Base-by-base conservation (phyloP, 202 grass and related monocot genomes). In the Bolboschoenoplectus hybrid region DNA sequence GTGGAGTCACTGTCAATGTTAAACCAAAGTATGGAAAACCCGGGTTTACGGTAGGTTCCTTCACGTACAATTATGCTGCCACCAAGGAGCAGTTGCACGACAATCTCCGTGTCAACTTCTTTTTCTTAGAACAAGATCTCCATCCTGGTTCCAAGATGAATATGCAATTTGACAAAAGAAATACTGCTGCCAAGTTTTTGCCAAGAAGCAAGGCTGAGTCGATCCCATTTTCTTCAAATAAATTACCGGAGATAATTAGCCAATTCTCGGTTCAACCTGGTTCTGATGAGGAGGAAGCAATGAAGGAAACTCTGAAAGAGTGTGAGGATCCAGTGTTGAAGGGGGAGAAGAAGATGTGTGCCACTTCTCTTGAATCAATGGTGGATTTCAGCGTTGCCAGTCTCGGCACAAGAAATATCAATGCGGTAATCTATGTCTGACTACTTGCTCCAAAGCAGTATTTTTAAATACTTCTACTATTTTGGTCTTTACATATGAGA, bases 281-380 rank as follows among this genome's bases (percentile, higher is more conserved):
- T 70, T 96, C 97, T 69, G 67, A 20, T 2, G 89, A 92, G 73
- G 93, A 92, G 19, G 85, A 85, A 81, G 83, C 79, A 62, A 91
- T 94, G 86, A 58, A 47, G 88, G 88, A 84, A 58, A 99, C 93
- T 70, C 85, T 96, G 67, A 76, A 6, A 6, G 88, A 96, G 34
- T 99, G 93, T 86, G 93, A 99, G 92, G 58, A 38, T 58, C 72
- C 90, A 3, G 82, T 82, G 47, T 63, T 38, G 0, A 46, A 63
- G 1, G 97, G 93, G 4, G 93, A 98, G 93, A 91, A 45, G 85
- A 96, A 94, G 92, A 83, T 63, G 46, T 99, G 97, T 85, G 89
- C 91, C 82, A 99, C 97, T 52, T 96, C 93, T 76, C 88, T 94
- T 34, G 93, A 96, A 82, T 99, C 93, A 67, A 99, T 99, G 92